These are phyloP conservation scores for Alternaria rosae DNA, from an alignment of 2,329 filamentous ascomycete species.

Conservation along the genomic window DNA sequence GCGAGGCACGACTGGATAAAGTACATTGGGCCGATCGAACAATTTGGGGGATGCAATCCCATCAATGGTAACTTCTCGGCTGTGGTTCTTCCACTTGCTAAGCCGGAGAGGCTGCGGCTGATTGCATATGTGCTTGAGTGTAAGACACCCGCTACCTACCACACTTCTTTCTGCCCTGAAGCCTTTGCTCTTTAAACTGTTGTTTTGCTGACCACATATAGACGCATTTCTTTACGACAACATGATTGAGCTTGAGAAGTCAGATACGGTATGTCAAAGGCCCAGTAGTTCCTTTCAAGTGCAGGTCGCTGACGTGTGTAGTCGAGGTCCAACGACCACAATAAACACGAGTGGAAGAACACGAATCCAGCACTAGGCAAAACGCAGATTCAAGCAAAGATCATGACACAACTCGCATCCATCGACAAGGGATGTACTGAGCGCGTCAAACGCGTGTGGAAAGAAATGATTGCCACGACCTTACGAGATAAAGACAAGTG, in stretches of 20 bases:
- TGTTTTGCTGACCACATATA: background rate
- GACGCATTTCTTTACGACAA: background rate
- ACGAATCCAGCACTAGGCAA: background rate
- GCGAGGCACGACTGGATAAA: slow-evolving; percentile 3
- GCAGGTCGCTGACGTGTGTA: background rate
- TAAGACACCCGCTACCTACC: background rate
- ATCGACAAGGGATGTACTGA: background rate
- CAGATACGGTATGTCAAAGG: background rate
- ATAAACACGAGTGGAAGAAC: background rate
- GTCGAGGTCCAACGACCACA: background rate
- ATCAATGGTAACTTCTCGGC: slow-evolving; percentile 1
- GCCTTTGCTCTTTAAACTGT: background rate
- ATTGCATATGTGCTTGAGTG: background rate
- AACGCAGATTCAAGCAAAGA: background rate
- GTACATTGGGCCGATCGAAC: background rate
- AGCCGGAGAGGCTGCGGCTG: background rate
- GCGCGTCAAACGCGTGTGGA: background rate
- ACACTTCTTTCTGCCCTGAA: background rate
- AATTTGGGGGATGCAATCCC: slow-evolving; percentile 1
- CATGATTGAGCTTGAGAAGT: background rate
- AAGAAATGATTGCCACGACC: background rate
- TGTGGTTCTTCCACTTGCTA: background rate
- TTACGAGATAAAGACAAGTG: background rate
- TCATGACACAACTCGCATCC: background rate
- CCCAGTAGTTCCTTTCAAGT: background rate